A percentile compares a stretch with the other conserved stretches of the same genome.
phyloP scores from a whole-genome alignment of 140 eudicot genomes.

The Flaveria floridana region DNA sequence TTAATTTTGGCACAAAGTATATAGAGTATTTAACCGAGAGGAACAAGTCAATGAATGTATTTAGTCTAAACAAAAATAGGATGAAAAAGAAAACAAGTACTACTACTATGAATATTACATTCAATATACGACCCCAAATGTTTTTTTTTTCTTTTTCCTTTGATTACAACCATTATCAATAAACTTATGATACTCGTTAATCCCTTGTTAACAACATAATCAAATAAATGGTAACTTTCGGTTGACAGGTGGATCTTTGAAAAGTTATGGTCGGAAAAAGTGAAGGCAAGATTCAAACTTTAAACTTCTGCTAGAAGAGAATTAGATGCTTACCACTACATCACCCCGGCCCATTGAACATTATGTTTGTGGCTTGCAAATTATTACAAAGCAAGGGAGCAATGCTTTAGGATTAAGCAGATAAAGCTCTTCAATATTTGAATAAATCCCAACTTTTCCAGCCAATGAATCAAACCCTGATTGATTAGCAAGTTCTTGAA shows the following conservation, averaged over 20 bases:
- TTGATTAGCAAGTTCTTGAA: slow-evolving; percentile 60
- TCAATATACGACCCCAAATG: too few species aligned
- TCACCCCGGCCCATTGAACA: too few species aligned
- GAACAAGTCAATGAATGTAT: neutral
- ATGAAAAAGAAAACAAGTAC: neutral
- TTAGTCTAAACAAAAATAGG: neutral
- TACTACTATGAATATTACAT: neutral
- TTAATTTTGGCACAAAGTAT: neutral
- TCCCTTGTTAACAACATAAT: too few species aligned
- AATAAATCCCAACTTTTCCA: slow-evolving; percentile 68
- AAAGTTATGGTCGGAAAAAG: too few species aligned
- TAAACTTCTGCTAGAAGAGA: too few species aligned
- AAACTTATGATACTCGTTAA: too few species aligned
- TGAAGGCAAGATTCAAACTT: too few species aligned
- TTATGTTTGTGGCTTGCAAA: slow-evolving; percentile 47
- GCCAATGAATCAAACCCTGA: slow-evolving; percentile 81
- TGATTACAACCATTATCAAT: too few species aligned
- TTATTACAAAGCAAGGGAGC: slow-evolving; percentile 78
- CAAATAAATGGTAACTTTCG: too few species aligned
- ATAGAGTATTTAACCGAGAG: neutral
- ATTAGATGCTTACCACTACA: too few species aligned
- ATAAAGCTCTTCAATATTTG: slow-evolving; percentile 73
- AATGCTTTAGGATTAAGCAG: slow-evolving; percentile 70
- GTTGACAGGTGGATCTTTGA: too few species aligned
- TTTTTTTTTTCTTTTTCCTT: too few species aligned